Conservation (phyloP, 1,139 yeast species). For the Insectozyma bohioensis region DNA sequence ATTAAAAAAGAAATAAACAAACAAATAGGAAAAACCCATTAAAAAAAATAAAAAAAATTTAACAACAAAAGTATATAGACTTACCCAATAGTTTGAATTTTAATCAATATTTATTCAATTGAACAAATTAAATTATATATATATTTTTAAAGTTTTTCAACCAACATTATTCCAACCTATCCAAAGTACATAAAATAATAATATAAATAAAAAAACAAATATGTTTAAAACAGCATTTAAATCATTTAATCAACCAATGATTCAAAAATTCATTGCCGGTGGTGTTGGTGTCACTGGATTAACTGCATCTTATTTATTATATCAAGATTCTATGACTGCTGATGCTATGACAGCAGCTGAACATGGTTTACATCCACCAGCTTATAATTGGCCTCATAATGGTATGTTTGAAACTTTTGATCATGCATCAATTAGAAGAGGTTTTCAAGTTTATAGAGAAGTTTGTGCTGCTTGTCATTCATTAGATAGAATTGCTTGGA, state of each 20-base stretch:
- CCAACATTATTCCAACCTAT: too few species aligned
- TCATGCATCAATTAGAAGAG: slow-evolving; percentile 97
- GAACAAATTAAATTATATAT: too few species aligned
- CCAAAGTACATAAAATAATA: too few species aligned
- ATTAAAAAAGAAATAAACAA: too few species aligned
- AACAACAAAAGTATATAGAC: too few species aligned
- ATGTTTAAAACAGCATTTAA: slow-evolving; percentile 33
- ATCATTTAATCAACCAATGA: slow-evolving; percentile 29
- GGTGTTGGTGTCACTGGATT: slow-evolving; percentile 69
- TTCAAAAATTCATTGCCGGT: slow-evolving; percentile 59
- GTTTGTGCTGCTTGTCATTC: slow-evolving; percentile 99
- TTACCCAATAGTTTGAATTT: too few species aligned
- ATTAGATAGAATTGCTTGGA: slow-evolving; percentile 96
- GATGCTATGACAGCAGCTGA: slow-evolving; percentile 98
- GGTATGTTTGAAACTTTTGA: slow-evolving; percentile 92
- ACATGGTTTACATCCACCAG: slow-evolving; percentile 97
- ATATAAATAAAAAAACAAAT: slow-evolving; percentile 1
- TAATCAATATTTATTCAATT: too few species aligned
- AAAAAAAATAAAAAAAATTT: too few species aligned
- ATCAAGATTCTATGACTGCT: slow-evolving; percentile 80
- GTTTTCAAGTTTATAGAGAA: slow-evolving; percentile 97
- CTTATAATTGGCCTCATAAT: slow-evolving; percentile 89
- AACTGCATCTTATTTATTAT: slow-evolving; percentile 72
- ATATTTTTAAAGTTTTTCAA: too few species aligned
- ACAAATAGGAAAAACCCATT: too few species aligned